Base-by-base conservation (phyloP, 208 protist species). In the Leishmania major region DNA sequence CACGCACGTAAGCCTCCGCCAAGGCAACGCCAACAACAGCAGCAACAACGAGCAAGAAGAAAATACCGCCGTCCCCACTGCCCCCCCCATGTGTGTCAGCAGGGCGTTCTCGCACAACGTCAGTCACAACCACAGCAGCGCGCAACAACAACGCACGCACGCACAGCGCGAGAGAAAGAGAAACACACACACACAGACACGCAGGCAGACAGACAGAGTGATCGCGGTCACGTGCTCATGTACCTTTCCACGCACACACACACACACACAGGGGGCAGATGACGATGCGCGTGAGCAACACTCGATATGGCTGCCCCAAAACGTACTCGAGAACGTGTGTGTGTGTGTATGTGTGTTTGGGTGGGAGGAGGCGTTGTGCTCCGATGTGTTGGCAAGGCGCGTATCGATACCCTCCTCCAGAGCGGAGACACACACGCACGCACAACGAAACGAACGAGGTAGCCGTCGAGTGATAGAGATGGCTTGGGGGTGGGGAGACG, bases 121-220 rank as follows among this genome's bases (percentile, higher is more conserved):
- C 59, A 4, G n/a, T 64, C 59, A 31, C 59, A 28, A 64, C n/a
- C 60, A 64, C 45, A 35, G 35, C 67, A 72, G 83, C 0, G 81
- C 25, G 57, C 8, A 88, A 22, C 84, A 83, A 74, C 35, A 59
- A 84, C 62, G 87, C 80, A 71, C 28, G n/a, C 28, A 31, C 28
- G n/a, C 59, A 25, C 28, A 31, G 59, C 35, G 28, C 28, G 28
- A 5, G 8, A 17, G 8, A 17, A 31, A 71, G 59, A 71, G 59
- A 40, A 0, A 37, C 37, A 37, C 37, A 37, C 37, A 37, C 37
- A 86, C 82, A 85, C 40, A 73, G 43, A 80, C 31, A 37, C 1
- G 2, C 37, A 40, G 37, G 2, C 37, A 53, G 69, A 80, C 62
- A 60, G 25, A 76, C 22, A 64, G 28, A 64, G 59, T 28, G 28